Conservation (phyloP, 345 rosid genomes). For the Corymbia maculata region DNA sequence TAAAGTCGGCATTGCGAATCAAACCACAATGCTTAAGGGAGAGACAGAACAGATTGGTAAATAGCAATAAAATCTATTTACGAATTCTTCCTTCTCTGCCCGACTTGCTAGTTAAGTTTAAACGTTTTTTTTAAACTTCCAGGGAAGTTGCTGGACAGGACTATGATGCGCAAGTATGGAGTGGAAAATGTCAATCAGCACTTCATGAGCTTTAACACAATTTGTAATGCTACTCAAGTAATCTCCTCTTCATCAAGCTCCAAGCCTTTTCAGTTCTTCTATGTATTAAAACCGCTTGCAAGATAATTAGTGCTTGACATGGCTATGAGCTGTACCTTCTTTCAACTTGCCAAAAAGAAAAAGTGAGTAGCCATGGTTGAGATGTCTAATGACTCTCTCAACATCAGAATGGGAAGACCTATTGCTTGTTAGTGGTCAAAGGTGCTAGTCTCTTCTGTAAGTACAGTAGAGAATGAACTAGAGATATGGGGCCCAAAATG, state of each 20-base stretch:
- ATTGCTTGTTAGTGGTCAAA: neutral
- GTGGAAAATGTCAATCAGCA: conserved; percentile 67
- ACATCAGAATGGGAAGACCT: neutral
- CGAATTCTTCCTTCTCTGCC: neutral
- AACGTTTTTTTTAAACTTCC: neutral
- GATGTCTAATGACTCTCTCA: neutral
- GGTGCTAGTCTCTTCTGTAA: neutral
- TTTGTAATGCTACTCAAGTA: conserved; percentile 91
- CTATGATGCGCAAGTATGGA: conserved; percentile 86
- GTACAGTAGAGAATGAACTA: neutral
- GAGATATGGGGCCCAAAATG: neutral
- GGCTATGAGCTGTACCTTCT: neutral
- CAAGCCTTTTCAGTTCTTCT: neutral
- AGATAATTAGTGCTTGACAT: neutral
- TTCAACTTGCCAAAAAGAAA: neutral
- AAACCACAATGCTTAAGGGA: conserved; percentile 96
- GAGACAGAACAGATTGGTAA: conserved; percentile 93
- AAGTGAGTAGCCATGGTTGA: neutral
- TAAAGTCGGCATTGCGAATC: conserved; percentile 89
- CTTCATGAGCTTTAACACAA: conserved; percentile 90
- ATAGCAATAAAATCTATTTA: neutral
- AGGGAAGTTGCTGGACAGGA: conserved; percentile 73
- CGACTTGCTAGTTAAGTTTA: neutral
- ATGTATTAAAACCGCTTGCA: neutral
- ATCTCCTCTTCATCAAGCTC: neutral